These are phyloP conservation scores for Candida sanyaensis DNA, from an alignment of 1,139 yeast species.

Conservation along the genomic window DNA sequence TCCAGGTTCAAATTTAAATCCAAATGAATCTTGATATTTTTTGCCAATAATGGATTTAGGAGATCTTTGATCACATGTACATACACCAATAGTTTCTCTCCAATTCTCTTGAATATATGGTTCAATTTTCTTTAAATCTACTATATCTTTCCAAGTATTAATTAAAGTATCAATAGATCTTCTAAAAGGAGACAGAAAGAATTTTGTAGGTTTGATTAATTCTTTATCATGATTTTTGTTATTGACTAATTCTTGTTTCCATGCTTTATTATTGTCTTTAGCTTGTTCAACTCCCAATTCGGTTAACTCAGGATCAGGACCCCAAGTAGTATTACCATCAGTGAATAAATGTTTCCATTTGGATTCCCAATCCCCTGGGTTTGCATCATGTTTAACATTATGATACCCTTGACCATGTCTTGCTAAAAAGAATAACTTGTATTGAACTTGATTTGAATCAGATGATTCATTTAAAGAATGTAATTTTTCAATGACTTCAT, in stretches of 20 bases:
- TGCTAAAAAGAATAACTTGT: constrained; percentile 43
- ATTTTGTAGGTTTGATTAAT: constrained; percentile 29
- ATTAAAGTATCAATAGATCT: constrained; percentile 41
- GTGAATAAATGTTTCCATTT: constrained; percentile 45
- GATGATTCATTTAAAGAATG: constrained; percentile 29
- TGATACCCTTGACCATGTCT: constrained; percentile 53
- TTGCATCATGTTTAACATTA: constrained; percentile 42
- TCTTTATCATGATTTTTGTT: constrained; percentile 14
- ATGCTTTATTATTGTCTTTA: constrained; percentile 24
- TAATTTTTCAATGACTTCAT: constrained; percentile 25
- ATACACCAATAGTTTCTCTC: constrained; percentile 47
- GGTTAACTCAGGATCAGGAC: constrained; percentile 49
- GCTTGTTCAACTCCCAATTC: constrained; percentile 44
- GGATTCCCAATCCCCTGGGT: constrained; percentile 47
- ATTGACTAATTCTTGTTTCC: constrained; percentile 24
- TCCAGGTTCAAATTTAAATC: constrained; percentile 39
- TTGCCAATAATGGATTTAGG: constrained; percentile 29
- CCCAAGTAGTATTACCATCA: constrained; percentile 48
- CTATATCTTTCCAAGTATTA: constrained; percentile 31
- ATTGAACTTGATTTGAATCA: constrained; percentile 14
- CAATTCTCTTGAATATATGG: constrained; percentile 44
- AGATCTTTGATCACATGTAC: constrained; percentile 47
- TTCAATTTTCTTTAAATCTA: constrained; percentile 23
- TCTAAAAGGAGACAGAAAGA: constrained; percentile 39
- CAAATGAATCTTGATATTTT: constrained; percentile 28